Base-by-base conservation (phyloP, 2,329 filamentous ascomycete species). In the Curvularia hawaiiensis region DNA sequence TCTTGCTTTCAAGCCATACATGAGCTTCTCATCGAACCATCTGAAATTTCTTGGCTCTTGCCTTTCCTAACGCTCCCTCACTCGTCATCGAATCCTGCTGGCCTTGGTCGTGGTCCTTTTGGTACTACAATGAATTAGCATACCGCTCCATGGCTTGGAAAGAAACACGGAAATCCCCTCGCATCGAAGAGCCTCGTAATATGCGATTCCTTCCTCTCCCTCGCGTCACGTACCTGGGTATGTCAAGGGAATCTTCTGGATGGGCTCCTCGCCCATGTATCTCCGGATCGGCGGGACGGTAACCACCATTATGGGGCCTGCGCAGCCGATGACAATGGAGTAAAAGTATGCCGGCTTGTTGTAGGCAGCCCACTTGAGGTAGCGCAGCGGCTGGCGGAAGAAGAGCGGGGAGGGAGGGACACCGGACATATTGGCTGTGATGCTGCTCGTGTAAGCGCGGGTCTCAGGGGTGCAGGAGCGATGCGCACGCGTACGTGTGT, bases 261-360 rank as follows among this genome's bases (percentile, higher is more conserved):
- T 62, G 88, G 56, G 84, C 67, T 87, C 80, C 75, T 97, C 92
- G 68, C 93, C 93, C 56, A 96, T 78, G 63, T 72, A 73, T 51
- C 80, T 82, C 76, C 93, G 83, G 67, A 96, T 81, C 47, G 91
- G 90, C 43, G 93, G 92, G 1, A 91, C 88, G 55, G 84, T 82
- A 58, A 89, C 77, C 62, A 96, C 80, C 56, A 85, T 80, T 56
- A 90, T 77, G 35, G 94, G 95, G 11, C 92, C 92, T 54, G 86
- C 71, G 63, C 79, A 81, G 67, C 91, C 94, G 65, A 98, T 80
- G 57, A 91, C 74, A 71, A 91, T 81, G 69, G 91, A 92, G 85
- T 88, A 98, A 84, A 97, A 96, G 81, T 92, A 90, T 58, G 92
- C 92, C 50, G 95, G 95, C 77, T 90, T 90, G 79, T 95, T 89